Percentiles rank a stretch among this genome's conserved stretches.
Conservation (phyloP, 2,329 filamentous ascomycete genomes). For the Calonectria pseudoreteaudii region DNA sequence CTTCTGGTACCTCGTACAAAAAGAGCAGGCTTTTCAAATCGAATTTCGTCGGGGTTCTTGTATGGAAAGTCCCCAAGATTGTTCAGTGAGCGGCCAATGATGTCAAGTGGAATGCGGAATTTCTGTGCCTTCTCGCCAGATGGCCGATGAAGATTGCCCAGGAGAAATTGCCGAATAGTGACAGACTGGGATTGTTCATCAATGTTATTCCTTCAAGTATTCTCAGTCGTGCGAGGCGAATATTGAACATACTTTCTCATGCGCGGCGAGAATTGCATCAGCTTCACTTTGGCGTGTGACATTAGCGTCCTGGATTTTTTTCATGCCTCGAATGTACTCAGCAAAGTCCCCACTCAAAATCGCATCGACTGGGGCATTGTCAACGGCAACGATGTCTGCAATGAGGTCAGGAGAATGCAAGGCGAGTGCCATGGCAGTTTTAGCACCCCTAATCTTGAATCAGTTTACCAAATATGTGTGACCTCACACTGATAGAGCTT, state of each 20-base stretch:
- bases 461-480: not conserved
- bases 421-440: slow-evolving; percentile 89
- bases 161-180: slow-evolving; percentile 87
- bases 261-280: slow-evolving; percentile 80
- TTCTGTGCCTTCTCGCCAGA: slow-evolving; percentile 65
- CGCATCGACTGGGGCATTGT: slow-evolving; percentile 91
- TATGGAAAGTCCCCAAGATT: slow-evolving; percentile 92
- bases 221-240: not conserved
- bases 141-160: slow-evolving; percentile 82
- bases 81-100: slow-evolving; percentile 74
- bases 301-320: slow-evolving; percentile 76
- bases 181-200: slow-evolving; percentile 60
- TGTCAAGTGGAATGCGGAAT: slow-evolving; percentile 84
- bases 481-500: slow-evolving; percentile 42
- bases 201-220: not conserved
- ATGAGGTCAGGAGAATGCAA: slow-evolving; percentile 76
- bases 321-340: slow-evolving; percentile 87
- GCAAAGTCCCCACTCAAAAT: slow-evolving; percentile 79
- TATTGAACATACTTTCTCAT: slow-evolving; percentile 69
- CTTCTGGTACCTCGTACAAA: slow-evolving; percentile 84
- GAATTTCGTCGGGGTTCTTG: slow-evolving; percentile 73
- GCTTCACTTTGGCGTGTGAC: slow-evolving; percentile 81
- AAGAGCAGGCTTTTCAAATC: slow-evolving; percentile 82
- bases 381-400: slow-evolving; percentile 81
- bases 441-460: slow-evolving; percentile 77